Conservation (phyloP, 768 basidiomycete species). For the Naganishia onofrii region DNA sequence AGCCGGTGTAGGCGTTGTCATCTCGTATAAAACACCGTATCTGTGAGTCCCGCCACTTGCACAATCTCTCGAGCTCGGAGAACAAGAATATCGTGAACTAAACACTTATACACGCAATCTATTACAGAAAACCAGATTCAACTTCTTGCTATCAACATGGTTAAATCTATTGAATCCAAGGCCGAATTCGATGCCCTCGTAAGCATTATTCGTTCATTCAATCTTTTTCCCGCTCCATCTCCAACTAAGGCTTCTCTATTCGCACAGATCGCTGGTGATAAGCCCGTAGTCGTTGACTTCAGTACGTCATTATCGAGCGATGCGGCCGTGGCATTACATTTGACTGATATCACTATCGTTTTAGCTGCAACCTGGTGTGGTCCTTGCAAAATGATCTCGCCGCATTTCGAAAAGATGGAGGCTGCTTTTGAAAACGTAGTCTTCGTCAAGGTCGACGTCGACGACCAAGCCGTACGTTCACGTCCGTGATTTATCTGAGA, state of each 20-base stretch:
- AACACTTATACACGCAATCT: neutral
- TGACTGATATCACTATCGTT: neutral
- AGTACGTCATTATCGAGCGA: slow-evolving; percentile 23
- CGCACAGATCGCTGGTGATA: slow-evolving; percentile 38
- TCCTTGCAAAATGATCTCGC: slow-evolving; percentile 52
- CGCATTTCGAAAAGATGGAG: slow-evolving; percentile 51
- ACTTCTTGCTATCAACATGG: slow-evolving; percentile 39
- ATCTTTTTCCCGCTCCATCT: neutral
- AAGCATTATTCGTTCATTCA: slow-evolving; percentile 26
- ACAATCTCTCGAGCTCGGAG: neutral
- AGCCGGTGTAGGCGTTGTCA: neutral
- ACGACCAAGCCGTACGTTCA: slow-evolving; percentile 47
- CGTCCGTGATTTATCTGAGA: neutral
- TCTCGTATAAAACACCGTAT: neutral
- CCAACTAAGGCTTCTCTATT: neutral
- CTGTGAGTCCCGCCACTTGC: neutral
- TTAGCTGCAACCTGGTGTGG: slow-evolving; percentile 47
- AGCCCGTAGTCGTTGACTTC: slow-evolving; percentile 49
- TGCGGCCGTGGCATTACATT: neutral
- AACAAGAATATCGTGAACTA: neutral
- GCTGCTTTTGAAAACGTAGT: slow-evolving; percentile 43
- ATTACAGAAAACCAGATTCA: neutral
- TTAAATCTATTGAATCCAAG: slow-evolving; percentile 47
- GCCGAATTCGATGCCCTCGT: slow-evolving; percentile 47
- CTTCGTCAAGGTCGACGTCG: slow-evolving; percentile 54